These are phyloP conservation scores for Camelina sativa DNA, from an alignment of 345 rosid species.

Conservation along the genomic window DNA sequence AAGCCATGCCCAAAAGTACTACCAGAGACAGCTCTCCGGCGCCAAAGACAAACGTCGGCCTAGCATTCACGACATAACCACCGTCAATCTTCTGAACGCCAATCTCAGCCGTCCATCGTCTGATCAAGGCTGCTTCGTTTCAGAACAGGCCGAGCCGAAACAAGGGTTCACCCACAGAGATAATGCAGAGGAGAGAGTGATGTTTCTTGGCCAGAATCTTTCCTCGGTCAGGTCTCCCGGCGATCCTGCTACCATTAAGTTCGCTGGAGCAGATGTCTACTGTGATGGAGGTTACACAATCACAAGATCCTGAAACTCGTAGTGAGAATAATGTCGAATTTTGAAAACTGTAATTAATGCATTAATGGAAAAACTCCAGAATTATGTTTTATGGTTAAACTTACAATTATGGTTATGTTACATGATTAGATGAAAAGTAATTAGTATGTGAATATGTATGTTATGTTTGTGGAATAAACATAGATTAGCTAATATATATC, in stretches of 20 bases:
- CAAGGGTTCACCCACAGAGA: constrained; percentile 28
- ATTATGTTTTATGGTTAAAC: constrained; percentile 26
- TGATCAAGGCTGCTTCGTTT: constrained; percentile 26
- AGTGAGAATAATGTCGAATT: constrained; percentile 4
- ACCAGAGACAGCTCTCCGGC: constrained; percentile 84
- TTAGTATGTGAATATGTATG: constrained; percentile 30
- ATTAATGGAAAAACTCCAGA: not conserved
- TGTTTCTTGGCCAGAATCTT: constrained; percentile 44
- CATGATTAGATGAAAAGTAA: constrained; percentile 32
- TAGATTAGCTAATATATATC: not conserved
- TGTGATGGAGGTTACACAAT: constrained; percentile 2
- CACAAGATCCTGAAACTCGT: constrained; percentile 14
- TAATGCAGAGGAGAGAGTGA: constrained; percentile 32
- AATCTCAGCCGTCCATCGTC: constrained; percentile 49
- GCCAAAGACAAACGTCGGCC: constrained; percentile 94
- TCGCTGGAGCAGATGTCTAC: constrained; percentile 8
- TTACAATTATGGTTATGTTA: constrained; percentile 11
- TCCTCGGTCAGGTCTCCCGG: constrained; percentile 37
- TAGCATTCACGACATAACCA: constrained; percentile 97
- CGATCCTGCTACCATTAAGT: constrained; percentile 4
- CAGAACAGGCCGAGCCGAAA: constrained; percentile 7
- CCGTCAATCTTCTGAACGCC: constrained; percentile 64
- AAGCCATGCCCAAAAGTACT: constrained; percentile 98
- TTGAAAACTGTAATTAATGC: constrained; percentile 19
- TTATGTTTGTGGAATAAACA: constrained; percentile 29